These are phyloP conservation scores for Rhodosporidiobolus sp. DNA, from an alignment of 768 basidiomycete species.

Conservation along the genomic window DNA sequence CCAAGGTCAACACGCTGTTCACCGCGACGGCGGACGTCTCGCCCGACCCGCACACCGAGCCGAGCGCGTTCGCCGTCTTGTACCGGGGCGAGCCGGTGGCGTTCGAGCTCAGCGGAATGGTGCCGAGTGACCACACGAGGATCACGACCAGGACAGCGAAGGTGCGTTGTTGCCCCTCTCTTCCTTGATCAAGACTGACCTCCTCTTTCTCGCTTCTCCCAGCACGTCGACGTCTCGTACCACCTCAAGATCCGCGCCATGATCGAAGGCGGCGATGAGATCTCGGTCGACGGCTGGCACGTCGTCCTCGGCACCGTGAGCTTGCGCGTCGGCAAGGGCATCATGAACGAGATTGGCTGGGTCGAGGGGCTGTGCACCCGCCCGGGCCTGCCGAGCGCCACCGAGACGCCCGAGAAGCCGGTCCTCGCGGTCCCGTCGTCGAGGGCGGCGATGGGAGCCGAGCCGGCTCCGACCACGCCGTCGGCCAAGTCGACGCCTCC, in stretches of 20 bases:
- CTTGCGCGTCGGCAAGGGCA: constrained; percentile 9
- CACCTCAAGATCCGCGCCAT: constrained; percentile 31
- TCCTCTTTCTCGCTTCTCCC: neutral
- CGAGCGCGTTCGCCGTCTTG: constrained; percentile 19
- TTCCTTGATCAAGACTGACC: neutral
- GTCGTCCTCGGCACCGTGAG: constrained; percentile 22
- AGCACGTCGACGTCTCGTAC: constrained; percentile 37
- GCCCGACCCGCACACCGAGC: neutral
- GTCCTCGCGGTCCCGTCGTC: neutral
- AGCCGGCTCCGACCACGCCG: neutral
- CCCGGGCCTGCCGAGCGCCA: neutral
- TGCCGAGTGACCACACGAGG: constrained; percentile 10
- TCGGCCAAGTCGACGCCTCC: neutral
- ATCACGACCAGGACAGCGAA: constrained; percentile 32
- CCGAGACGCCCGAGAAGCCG: neutral
- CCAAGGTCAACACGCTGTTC: constrained; percentile 10
- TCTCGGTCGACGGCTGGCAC: constrained; percentile 31
- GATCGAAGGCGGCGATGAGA: constrained; percentile 34
- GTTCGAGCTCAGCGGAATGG: constrained; percentile 13
- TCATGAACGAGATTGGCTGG: constrained; percentile 33
- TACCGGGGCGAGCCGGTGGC: constrained; percentile 13
- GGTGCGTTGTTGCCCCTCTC: neutral
- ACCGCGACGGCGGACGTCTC: constrained; percentile 8
- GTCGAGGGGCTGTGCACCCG: constrained; percentile 35
- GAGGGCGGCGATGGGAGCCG: neutral